Base-by-base conservation (phyloP, 495 filamentous ascomycete genomes). In the Aspergillus biplanus region DNA sequence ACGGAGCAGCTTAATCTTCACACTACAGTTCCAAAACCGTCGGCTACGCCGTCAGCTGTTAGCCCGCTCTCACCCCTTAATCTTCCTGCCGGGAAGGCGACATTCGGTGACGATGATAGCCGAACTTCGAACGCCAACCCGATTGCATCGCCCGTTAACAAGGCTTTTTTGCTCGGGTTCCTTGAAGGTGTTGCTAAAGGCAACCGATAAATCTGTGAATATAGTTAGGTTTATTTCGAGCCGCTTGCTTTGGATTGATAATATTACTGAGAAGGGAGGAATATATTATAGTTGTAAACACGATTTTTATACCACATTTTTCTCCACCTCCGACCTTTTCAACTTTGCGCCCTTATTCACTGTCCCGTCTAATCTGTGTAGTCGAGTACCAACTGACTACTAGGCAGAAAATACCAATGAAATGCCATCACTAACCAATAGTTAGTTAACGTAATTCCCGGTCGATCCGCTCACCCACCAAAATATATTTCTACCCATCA, bases 161-260 rank as follows among this genome's bases (percentile, higher is more conserved):
- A 89, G 68, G 85, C 83, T n/a, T 96, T 96, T 66, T 76, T 96
- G 67, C 76, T 95, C 54, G 89, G 86, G 8, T 96, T 92, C 74
- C 73, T 97, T 69, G 83, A 86, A 65, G 82, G 80, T 58, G 83
- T 89, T 52, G 85, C 83, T 3, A 82, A 81, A 63, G 73, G 72
- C 18, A 76, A 72, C 62, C 77, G 74, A 61, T 78, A 64, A 62
- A 18, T 11, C 21, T 9, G 33, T 7, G 27, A 18, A 5, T 3
- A 46, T 12, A 27, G 47, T 44, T 49, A 55, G 12, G 58, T 32
- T 59, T 31, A 34, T 42, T 15, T 39, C 54, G 52, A 42, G 7
- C 32, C 57, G 18, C 13, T 52, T 47, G 21, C 27, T 27, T 50
- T 11, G 39, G 4, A n/a, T 44, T 44, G 39, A 44, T 44, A 44